Percentiles rank a stretch among this genome's conserved stretches.
These are phyloP conservation scores for Clonostachys rhizophaga DNA, from an alignment of 2,329 filamentous ascomycete species.

Conservation along the genomic window DNA sequence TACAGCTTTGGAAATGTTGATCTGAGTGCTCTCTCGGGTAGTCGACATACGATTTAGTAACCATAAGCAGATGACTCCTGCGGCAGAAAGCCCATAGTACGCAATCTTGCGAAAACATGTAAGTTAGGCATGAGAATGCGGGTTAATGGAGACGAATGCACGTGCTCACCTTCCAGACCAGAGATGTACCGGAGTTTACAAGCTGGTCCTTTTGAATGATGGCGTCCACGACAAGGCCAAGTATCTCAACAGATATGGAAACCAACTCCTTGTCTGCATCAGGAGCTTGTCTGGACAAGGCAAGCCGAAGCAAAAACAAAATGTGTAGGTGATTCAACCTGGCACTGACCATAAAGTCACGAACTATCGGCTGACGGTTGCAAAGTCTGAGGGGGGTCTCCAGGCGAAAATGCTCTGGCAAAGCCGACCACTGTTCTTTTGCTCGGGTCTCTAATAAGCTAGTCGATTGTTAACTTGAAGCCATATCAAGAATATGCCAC, in stretches of 20 bases:
- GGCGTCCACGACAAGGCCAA: neutral
- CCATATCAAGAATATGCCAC: too few relatives aligned
- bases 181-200: neutral
- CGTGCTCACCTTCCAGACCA: neutral
- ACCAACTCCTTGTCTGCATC: neutral
- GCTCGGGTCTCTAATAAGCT: neutral
- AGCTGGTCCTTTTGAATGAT: neutral
- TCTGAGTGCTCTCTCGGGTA: neutral
- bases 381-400: neutral
- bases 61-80: slow-evolving; percentile 9
- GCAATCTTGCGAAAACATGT: slow-evolving; percentile 2
- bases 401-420: neutral
- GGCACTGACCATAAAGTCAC: neutral
- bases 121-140: too few relatives aligned
- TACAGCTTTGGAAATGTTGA: slow-evolving; percentile 5
- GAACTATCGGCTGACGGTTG: neutral
- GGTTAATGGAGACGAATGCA: neutral
- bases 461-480: too few relatives aligned
- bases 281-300: neutral
- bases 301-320: neutral
- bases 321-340: neutral
- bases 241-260: neutral
- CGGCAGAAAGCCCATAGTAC: slow-evolving; percentile 10
- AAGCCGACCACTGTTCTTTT: neutral
- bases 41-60: slow-evolving; percentile 4